Base-by-base conservation (phyloP, 345 rosid genomes). In the Brassica juncea region DNA sequence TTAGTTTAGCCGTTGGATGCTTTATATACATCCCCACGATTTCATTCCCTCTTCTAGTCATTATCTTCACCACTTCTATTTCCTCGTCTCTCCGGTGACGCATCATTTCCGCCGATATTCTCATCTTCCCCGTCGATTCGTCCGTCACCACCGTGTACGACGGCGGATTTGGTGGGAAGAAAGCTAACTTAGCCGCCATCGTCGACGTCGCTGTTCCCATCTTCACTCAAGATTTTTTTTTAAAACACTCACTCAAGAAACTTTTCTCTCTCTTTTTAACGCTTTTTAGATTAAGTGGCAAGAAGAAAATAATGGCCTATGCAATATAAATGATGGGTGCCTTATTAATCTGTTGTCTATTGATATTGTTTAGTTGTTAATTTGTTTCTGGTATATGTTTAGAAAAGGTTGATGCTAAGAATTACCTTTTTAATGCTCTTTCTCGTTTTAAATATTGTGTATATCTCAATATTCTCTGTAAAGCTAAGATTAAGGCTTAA, bases 151-250 rank as follows among this genome's bases (percentile, higher is more conserved):
- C 37, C 64, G 64, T 74, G 80, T 94, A 94, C 49, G 99, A 87
- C 59, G 99, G 99, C 16, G 97, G 97, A 55, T 71, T 83, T 70
- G 99, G 99, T n/a, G 99, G 99, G 80, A 84, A 92, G 83, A 92
- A 94, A 1, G 99, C 97, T 9, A 94, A 78, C 82, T 89, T 92
- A 2, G 97, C 88, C 39, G 95, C 99, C 97, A 94, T 91, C 5
- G 97, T 87, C 19, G 97, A 94, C 73, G 97, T 89, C 66, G 94
- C 84, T 27, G 84, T 84, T 54, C 98, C 98, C 97, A 94, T 93
- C 39, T 52, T 68, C 49, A 58, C 73, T 58, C 64, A n/a, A 66
- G 68, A 63, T 16, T 67, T 5, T 70, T 37, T 31, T 39, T 2
- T 10, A 8, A 39, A 39, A 35, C 42, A 35, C 42, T 68, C 49